Evolutionary conservation across 768 basidiomycete species (phyloP), one percentile per base, ranked within the genome.

Genomic region (Tylopilus felleus): DNA sequence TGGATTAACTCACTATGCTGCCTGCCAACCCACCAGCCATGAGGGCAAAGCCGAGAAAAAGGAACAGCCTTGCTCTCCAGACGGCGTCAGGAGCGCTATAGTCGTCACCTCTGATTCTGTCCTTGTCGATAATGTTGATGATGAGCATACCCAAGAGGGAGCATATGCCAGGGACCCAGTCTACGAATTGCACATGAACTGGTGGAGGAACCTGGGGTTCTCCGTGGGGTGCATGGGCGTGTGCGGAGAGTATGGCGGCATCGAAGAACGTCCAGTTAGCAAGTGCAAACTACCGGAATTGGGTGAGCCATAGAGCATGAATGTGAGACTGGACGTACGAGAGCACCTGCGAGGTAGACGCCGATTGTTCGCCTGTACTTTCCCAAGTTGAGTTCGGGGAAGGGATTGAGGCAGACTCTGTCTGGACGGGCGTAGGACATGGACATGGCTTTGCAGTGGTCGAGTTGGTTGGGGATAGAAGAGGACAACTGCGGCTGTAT

Each of bases 11-110:
- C 65, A 98, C 95, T 67, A 97, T 83, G 65, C 93, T 95, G 47
- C 96, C 97, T n/a, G 96, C 97, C 42, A 98, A 68, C 0, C 97
- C 97, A 8, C 97, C 96, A 2, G 97, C 97, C 93, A 99, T 94
- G 43, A 98, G 70, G 1, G 96, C 94, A 64, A 99, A 97, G 1
- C 96, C 96, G 55, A 98, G 80, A 71, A 99, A 99, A 57, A 98
- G 70, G 65, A 96, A 84, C 59, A 97, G 72, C 28, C 95, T 75
- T 7, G 96, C 96, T 58, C 90, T 78, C 93, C 93, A 97, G 16
- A 97, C 93, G 4, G 92, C 88, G 1, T 84, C 75, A 0, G 90
- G 77, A 63, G 93, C 90, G 4, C 90, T 89, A 64, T 86, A 90
- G 53, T 88, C 90, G 9, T 92, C 87, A 0, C 87, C 87, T 14